Base-by-base conservation (phyloP, 2,329 filamentous ascomycete species). In the Pseudofabraea citricarpa region DNA sequence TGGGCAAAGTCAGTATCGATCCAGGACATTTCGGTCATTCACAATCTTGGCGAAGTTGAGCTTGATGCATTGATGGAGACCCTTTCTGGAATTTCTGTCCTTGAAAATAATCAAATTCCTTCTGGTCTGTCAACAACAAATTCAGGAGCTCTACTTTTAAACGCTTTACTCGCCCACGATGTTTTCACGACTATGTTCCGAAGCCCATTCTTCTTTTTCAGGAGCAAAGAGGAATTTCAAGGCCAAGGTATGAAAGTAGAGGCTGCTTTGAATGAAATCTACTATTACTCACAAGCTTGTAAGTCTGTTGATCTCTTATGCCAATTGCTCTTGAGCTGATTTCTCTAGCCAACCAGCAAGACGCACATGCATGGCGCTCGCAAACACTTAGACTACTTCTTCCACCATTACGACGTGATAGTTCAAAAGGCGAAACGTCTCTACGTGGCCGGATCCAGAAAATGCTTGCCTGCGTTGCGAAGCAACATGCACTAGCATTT, bases 331-430 rank as follows among this genome's bases (percentile, higher is more conserved):
- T 26, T 9, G 13, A 9, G 9, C 37, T 39, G 16, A 46, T 22
- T 19, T 6, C 6, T 33, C 16, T n/a, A 54, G 52, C 43, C 32
- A 53, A 44, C 35, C 13, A 31, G 31, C 18, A 44, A 42, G 47
- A 55, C 21, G 46, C 52, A 3, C 45, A 52, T 46, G 26, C 41
- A 2, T 53, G 52, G 51, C 47, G 52, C 13, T 52, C 51, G 16
- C 39, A 52, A 22, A 51, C 46, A 5, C 26, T 55, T 8, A 27
- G 49, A 41, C 43, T 53, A 2, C 26, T 46, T 3, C 20, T 50
- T 8, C 52, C 51, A 9, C 40, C 49, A 3, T 8, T 46, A 9
- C 20, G 20, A 9, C 26, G 33, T 7, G 37, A 45, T 9, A 35
- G 10, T 4, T 36, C 41, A 12, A 24, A 36, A 12, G 31, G 5